phyloP scores from a whole-genome alignment of 1,139 yeast species.

The Candida tetrigidarum region DNA sequence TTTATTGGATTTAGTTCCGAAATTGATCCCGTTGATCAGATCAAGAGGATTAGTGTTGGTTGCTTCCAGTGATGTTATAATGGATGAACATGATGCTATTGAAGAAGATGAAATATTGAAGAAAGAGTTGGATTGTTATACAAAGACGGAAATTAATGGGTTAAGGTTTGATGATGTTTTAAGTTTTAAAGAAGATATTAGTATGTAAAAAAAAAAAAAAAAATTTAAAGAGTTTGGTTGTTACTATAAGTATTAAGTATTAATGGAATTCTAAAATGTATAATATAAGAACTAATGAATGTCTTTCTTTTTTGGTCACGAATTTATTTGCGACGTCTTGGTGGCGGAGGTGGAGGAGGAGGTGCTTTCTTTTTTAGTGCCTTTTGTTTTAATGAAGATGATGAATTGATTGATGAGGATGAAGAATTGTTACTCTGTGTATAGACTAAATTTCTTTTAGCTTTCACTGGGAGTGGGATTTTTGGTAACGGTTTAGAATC shows the following conservation, averaged over 20 bases:
- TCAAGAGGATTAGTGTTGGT: conserved; percentile 84
- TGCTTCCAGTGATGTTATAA: conserved; percentile 52
- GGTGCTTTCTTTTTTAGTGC: conserved; percentile 43
- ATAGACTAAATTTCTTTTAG: conserved; percentile 7
- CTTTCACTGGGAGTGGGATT: conserved; percentile 16
- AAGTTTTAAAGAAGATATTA: conserved; percentile 71
- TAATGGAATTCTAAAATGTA: background rate
- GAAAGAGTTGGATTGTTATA: conserved; percentile 47
- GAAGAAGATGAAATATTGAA: conserved; percentile 22
- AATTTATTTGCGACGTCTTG: conserved; percentile 14
- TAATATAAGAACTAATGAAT: too few species aligned
- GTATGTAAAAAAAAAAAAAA: conserved; percentile 26
- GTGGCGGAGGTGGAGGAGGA: conserved; percentile 44
- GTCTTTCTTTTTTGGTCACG: too few species aligned
- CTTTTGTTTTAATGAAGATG: conserved; percentile 29
- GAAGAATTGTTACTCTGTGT: conserved; percentile 11
- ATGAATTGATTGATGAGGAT: conserved; percentile 23
- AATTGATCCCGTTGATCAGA: conserved; percentile 73
- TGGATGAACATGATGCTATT: conserved; percentile 33
- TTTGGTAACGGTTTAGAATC: conserved; percentile 20
- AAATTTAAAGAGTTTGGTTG: background rate
- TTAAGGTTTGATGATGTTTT: conserved; percentile 66
- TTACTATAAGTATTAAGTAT: background rate
- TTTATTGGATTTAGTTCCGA: conserved; percentile 73
- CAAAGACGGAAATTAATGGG: conserved; percentile 72